Percentiles rank a stretch among this genome's conserved stretches.
phyloP scores from a whole-genome alignment of 1,284 basidiomycete genomes.

The Ustilago loliicola region DNA sequence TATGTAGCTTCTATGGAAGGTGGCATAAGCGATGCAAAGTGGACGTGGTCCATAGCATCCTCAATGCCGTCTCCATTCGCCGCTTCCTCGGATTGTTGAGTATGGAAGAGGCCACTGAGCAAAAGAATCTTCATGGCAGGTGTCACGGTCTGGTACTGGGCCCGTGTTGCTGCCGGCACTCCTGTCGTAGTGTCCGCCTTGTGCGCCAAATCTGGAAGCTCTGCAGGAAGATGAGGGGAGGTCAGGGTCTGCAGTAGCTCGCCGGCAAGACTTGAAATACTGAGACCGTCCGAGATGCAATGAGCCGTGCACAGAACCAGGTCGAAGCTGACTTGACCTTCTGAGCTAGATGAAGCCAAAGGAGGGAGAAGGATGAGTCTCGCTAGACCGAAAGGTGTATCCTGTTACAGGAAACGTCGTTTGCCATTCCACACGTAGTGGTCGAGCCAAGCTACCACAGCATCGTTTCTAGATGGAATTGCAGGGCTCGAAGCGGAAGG shows the following conservation, averaged over 20 bases:
- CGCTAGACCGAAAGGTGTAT: constrained; percentile 29
- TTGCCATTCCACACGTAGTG: constrained; percentile 49
- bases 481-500: neutral
- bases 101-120: constrained; percentile 15
- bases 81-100: neutral
- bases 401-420: constrained; percentile 38
- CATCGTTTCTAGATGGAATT: constrained; percentile 10
- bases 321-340: constrained; percentile 26
- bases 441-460: constrained; percentile 31
- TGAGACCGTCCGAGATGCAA: constrained; percentile 49
- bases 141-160: constrained; percentile 15
- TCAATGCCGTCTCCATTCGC: neutral
- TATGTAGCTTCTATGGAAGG: constrained; percentile 43
- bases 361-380: constrained; percentile 38
- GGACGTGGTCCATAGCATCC: neutral
- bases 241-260: constrained; percentile 35
- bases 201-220: constrained; percentile 11
- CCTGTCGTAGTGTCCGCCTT: constrained; percentile 1
- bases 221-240: constrained; percentile 22
- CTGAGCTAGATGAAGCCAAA: neutral
- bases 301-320: constrained; percentile 42
- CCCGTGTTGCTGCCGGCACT: constrained; percentile 8
- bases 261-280: constrained; percentile 36
- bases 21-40: constrained; percentile 33
- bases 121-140: constrained; percentile 20